These are phyloP conservation scores for Aspergillus fumigatus DNA, from an alignment of 2,329 filamentous ascomycete genomes.

Conservation along the genomic window DNA sequence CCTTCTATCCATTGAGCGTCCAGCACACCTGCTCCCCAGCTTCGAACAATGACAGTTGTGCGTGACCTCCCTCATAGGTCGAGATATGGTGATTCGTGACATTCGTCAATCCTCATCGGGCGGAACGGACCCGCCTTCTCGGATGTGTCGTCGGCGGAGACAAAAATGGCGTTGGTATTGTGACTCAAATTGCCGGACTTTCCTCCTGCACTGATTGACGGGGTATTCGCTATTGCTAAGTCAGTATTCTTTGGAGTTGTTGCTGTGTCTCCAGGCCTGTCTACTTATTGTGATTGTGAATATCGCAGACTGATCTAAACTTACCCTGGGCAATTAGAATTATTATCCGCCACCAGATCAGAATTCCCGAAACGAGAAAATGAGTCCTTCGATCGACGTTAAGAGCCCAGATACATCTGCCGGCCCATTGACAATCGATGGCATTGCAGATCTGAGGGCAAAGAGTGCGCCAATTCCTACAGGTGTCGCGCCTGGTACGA, in stretches of 20 bases:
- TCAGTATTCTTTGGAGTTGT: background rate
- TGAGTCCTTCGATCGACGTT: constrained; percentile 25
- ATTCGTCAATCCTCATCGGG: background rate
- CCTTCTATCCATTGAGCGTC: background rate
- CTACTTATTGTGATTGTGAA: background rate
- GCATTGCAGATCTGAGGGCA: constrained; percentile 62
- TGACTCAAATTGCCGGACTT: constrained; percentile 6
- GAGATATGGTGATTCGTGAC: background rate
- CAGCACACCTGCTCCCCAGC: background rate
- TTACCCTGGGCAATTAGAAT: background rate
- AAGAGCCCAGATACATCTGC: constrained; percentile 11
- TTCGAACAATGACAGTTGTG: background rate
- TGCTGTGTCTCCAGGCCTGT: background rate
- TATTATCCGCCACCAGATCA: background rate
- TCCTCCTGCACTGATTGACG: background rate
- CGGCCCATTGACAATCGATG: constrained; percentile 57
- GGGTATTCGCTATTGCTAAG: background rate
- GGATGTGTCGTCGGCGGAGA: constrained; percentile 1
- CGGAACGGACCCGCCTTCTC: constrained; percentile 15
- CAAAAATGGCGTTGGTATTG: constrained; percentile 7
- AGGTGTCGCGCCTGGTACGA: constrained; percentile 70
- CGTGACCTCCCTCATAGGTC: background rate
- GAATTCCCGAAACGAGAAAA: constrained; percentile 7
- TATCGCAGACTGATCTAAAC: background rate
- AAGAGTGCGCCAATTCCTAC: constrained; percentile 66